A percentile compares a stretch with the other conserved stretches of the same genome.
Conservation (phyloP, 495 filamentous ascomycete species). For the Delitschia confertaspora region DNA sequence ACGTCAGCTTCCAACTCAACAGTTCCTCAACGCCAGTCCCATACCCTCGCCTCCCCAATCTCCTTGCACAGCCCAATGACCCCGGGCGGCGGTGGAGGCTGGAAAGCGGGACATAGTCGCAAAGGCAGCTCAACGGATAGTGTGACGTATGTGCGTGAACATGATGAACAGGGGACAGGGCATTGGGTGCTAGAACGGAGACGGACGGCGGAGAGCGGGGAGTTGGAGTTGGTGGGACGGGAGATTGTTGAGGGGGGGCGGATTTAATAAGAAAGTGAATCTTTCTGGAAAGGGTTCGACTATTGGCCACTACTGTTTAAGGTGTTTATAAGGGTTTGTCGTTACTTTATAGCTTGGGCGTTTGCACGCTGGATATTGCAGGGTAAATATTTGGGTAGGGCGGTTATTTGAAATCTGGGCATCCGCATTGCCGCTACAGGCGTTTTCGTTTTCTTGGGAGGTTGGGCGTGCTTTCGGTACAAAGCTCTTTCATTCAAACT, state of each 20-base stretch:
- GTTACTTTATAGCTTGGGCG: too few relatives aligned
- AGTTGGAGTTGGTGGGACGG: conserved; percentile 35
- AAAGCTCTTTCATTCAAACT: too few relatives aligned
- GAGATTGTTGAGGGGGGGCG: conserved; percentile 37
- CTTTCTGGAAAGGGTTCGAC: too few relatives aligned
- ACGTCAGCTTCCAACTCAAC: neutral
- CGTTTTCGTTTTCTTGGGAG: too few relatives aligned
- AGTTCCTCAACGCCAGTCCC: conserved; percentile 9
- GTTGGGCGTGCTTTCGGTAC: too few relatives aligned
- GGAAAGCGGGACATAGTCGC: conserved; percentile 29
- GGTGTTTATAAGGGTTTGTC: too few relatives aligned
- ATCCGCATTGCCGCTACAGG: too few relatives aligned
- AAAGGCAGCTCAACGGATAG: conserved; percentile 34
- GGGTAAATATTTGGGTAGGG: too few relatives aligned
- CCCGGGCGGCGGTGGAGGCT: conserved; percentile 8
- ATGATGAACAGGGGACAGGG: conserved; percentile 27
- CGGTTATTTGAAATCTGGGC: too few relatives aligned
- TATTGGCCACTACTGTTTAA: too few relatives aligned
- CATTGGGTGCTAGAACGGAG: conserved; percentile 38
- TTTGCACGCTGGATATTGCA: too few relatives aligned
- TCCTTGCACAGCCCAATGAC: conserved; percentile 18
- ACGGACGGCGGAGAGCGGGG: conserved; percentile 35
- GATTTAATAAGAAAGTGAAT: conserved; percentile 33
- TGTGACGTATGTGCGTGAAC: conserved; percentile 36
- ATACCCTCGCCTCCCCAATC: conserved; percentile 16